Conservation (phyloP, 2,329 filamentous ascomycete genomes). For the Cryphonectria parasitica region DNA sequence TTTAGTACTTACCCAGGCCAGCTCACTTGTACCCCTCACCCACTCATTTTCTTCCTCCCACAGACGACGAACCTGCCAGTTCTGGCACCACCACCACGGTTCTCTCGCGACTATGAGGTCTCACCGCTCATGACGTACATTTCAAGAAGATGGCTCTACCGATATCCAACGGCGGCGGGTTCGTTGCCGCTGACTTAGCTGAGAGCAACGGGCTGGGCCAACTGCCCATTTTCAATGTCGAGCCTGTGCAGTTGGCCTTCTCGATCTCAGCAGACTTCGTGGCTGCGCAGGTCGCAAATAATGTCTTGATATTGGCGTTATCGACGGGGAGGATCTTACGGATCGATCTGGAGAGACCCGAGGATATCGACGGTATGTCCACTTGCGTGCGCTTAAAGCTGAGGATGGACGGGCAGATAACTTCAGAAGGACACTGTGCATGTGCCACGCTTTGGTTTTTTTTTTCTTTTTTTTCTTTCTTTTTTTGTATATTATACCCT, state of each 20-base stretch:
- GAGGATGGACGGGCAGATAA: neutral
- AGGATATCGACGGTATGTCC: constrained; percentile 83
- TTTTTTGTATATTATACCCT: neutral
- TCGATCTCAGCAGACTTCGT: constrained; percentile 94
- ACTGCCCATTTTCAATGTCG: constrained; percentile 91
- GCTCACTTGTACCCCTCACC: neutral
- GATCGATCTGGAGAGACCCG: constrained; percentile 90
- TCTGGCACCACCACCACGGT: neutral
- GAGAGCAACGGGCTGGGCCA: constrained; percentile 52
- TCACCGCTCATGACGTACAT: constrained; percentile 22
- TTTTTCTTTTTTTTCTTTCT: no score
- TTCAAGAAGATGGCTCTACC: constrained; percentile 67
- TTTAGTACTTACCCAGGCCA: neutral
- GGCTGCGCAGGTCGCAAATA: constrained; percentile 94
- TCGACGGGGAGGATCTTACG: constrained; percentile 90
- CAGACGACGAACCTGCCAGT: neutral
- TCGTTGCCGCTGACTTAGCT: constrained; percentile 65
- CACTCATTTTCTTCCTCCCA: no score
- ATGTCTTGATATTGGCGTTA: constrained; percentile 89
- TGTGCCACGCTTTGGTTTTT: neutral
- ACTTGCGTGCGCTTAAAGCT: neutral
- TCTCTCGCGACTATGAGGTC: constrained; percentile 27
- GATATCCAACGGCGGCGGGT: constrained; percentile 63
- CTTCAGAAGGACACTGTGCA: neutral
- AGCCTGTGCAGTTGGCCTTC: constrained; percentile 91